phyloP scores from a whole-genome alignment of 257 asterid species.

The Lycium barbarum region DNA sequence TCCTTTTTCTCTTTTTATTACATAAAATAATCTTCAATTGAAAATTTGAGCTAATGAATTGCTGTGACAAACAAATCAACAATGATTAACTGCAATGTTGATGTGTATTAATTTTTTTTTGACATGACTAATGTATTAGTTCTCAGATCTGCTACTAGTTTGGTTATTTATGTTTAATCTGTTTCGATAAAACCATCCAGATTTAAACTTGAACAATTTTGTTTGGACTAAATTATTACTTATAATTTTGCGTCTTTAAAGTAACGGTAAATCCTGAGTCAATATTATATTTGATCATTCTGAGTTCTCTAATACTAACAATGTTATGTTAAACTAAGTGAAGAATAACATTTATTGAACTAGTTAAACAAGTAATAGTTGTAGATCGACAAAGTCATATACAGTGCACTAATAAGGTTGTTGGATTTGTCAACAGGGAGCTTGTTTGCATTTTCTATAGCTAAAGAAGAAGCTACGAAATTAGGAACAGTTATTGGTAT shows the following conservation, averaged over 20 bases:
- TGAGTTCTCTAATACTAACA: background rate
- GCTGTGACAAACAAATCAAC: too few relatives aligned
- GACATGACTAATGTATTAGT: background rate
- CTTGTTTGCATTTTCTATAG: slow-evolving; percentile 51
- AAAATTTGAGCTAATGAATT: background rate
- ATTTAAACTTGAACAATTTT: background rate
- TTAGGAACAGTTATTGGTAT: slow-evolving; percentile 79
- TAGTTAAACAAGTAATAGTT: background rate
- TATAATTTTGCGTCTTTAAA: background rate
- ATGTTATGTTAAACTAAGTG: background rate
- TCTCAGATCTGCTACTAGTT: slow-evolving; percentile 12
- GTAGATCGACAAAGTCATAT: background rate
- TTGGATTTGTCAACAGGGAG: slow-evolving; percentile 50
- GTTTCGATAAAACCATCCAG: background rate
- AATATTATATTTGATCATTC: background rate
- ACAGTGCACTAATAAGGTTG: slow-evolving; percentile 19
- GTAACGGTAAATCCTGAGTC: background rate
- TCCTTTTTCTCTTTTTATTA: background rate
- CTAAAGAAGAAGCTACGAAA: slow-evolving; percentile 66
- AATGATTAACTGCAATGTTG: too few relatives aligned
- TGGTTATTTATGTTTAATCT: background rate
- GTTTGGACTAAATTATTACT: background rate
- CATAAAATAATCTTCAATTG: background rate
- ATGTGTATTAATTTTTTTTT: background rate
- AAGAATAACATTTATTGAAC: background rate